Evolutionary conservation across 2,329 filamentous ascomycete genomes (phyloP).

Genomic region (Ophiostoma angusticollis): DNA sequence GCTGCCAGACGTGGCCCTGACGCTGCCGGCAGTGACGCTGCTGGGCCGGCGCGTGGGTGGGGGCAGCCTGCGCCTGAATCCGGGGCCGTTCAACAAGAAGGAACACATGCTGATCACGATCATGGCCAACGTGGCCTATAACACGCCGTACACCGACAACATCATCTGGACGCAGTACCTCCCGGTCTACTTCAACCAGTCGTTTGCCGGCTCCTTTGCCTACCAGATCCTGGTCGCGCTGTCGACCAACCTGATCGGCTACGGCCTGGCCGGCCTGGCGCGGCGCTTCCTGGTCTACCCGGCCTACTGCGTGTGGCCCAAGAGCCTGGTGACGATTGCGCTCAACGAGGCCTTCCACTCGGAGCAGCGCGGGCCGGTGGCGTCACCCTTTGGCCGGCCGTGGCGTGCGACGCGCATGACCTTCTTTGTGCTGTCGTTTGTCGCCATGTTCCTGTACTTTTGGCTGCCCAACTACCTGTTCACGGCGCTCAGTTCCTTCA

Average conservation of each 20-base stretch:
- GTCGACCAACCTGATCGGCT: slow-evolving; percentile 41
- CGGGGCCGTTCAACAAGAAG: slow-evolving; percentile 45
- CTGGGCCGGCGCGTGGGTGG: no score
- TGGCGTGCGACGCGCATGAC: slow-evolving; percentile 26
- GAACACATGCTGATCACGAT: slow-evolving; percentile 47
- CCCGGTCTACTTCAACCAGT: slow-evolving; percentile 18
- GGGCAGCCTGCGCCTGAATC: slow-evolving; percentile 39
- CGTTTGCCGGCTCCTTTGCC: slow-evolving; percentile 31
- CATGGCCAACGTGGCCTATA: slow-evolving; percentile 44
- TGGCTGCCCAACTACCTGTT: slow-evolving; percentile 40
- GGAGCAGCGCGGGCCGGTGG: slow-evolving; percentile 22
- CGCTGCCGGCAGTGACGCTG: slow-evolving; percentile 2
- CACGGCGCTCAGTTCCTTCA: slow-evolving; percentile 32
- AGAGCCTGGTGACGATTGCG: slow-evolving; percentile 32
- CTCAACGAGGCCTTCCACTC: slow-evolving; percentile 36
- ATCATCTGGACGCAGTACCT: slow-evolving; percentile 32
- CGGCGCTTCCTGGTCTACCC: slow-evolving; percentile 40
- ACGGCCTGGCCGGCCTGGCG: slow-evolving; percentile 38
- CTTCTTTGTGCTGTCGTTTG: slow-evolving; percentile 32
- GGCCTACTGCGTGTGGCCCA: slow-evolving; percentile 39
- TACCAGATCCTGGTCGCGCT: slow-evolving; percentile 39
- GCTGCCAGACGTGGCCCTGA: slow-evolving; percentile 39
- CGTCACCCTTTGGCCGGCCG: slow-evolving; percentile 22
- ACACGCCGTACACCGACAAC: slow-evolving; percentile 15
- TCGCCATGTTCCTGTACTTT: slow-evolving; percentile 37